These are phyloP conservation scores for Theobroma grandiflorum DNA, from an alignment of 441 rosid genomes.

Conservation along the genomic window DNA sequence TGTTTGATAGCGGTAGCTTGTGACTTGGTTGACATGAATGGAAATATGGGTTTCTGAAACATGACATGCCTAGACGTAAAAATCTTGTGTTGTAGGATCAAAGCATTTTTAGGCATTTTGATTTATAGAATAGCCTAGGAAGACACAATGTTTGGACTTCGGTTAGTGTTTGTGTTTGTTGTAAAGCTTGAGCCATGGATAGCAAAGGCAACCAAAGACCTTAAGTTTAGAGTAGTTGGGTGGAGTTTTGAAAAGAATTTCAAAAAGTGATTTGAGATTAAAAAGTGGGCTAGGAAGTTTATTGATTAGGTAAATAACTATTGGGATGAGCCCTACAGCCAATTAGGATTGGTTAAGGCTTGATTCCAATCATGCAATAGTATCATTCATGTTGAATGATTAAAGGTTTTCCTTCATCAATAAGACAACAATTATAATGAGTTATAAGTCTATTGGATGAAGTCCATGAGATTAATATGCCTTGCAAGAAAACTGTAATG, in stretches of 20 bases:
- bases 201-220: background rate
- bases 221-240: background rate
- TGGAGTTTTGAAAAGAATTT: background rate
- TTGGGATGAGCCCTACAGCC: too few relatives aligned
- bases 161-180: background rate
- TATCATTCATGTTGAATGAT: too few relatives aligned
- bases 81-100: background rate
- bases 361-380: too few relatives aligned
- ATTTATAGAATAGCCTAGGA: background rate
- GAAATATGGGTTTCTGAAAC: background rate
- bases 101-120: background rate
- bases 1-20: too few relatives aligned
- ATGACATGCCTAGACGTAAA: background rate
- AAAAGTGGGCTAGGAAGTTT: too few relatives aligned
- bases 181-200: background rate
- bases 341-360: too few relatives aligned
- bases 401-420: too few relatives aligned
- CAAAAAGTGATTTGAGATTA: background rate
- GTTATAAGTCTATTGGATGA: too few relatives aligned
- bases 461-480: too few relatives aligned
- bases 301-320: background rate
- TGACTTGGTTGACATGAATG: background rate
- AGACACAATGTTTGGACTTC: background rate
- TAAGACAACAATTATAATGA: too few relatives aligned
- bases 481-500: too few relatives aligned